Base-by-base conservation (phyloP, 208 protist genomes). In the Acanthamoeba sp. region DNA sequence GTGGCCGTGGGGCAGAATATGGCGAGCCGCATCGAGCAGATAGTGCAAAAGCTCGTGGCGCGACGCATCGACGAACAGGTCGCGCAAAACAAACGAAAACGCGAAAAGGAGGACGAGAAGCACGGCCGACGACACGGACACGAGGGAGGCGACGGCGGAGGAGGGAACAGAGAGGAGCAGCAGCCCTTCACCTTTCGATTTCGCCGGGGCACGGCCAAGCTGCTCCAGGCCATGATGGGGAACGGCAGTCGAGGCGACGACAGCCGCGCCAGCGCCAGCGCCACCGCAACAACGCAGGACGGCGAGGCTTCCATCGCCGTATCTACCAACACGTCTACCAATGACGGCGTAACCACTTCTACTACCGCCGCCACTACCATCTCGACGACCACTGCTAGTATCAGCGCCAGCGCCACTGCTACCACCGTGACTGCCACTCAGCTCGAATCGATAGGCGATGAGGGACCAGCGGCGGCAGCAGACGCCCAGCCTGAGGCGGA, bases 21-120 rank as follows among this genome's bases (percentile, higher is more conserved):
- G 78, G 78, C 45, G 12, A 59, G 78, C 48, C 78, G 78, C 14
- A 87, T 87, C 40, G 78, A 87, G n/a, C 38, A 50, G 34, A 87
- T 87, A 3, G 78, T 87, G 45, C 78, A 87, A 22, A 87, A 87
- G 78, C 78, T 87, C 14, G 78, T 87, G 78, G 45, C 27, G 29
- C 78, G 78, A 7, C 78, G 78, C 16, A 87, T 87, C 22, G 45
- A 59, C 5, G 78, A 87, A 20, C 78, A 87, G 34, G 45, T 87
- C 24, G 48, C 48, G n/a, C 40, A 59, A 1, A n/a, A 38, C 40
- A 50, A 87, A 27, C 78, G 78, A 62, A 87, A 87, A 45, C 38
- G 78, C 0, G 78, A 50, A 32, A 22, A 32, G 45, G 76, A 55
- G 42, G 42, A 84, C 18, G 57, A 69, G 29, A 69, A 69, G 10